These are phyloP conservation scores for Colletotrichum trifolii DNA, from an alignment of 2,329 filamentous ascomycete species.

Conservation along the genomic window DNA sequence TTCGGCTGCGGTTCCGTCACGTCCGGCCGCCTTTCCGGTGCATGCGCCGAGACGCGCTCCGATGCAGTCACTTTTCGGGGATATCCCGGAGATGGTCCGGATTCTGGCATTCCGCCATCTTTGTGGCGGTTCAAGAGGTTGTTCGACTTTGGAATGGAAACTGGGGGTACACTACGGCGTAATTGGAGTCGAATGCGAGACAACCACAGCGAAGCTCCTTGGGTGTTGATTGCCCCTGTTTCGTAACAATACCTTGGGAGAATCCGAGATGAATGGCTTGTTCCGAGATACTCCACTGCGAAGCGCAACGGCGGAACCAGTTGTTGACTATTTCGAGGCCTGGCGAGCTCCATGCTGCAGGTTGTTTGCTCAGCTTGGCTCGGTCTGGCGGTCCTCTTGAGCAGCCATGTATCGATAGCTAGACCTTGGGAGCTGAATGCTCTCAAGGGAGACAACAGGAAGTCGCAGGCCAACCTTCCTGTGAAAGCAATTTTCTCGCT, in stretches of 20 bases:
- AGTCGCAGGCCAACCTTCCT: too few species aligned
- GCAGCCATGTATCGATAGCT: too few species aligned
- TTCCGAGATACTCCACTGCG: background rate
- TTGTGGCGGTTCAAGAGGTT: background rate
- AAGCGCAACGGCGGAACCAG: background rate
- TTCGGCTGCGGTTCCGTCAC: conserved; percentile 18
- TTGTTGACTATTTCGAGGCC: too few species aligned
- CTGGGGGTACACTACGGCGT: background rate
- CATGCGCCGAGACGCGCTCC: conserved; percentile 23
- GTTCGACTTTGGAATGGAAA: background rate
- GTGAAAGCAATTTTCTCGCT: too few species aligned
- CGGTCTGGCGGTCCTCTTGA: too few species aligned
- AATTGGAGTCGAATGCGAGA: too few species aligned
- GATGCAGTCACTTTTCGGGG: conserved; percentile 24
- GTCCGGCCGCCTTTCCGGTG: conserved; percentile 13
- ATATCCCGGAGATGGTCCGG: conserved; percentile 32
- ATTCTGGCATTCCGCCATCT: background rate
- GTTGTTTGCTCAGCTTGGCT: too few species aligned
- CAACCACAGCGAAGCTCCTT: too few species aligned
- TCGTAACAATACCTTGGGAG: background rate
- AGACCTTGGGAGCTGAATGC: too few species aligned
- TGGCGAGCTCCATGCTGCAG: too few species aligned
- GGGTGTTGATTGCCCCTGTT: too few species aligned
- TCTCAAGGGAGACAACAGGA: too few species aligned
- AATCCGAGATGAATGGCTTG: conserved; percentile 1